A percentile compares a stretch with the other conserved stretches of the same genome.
phyloP scores from a whole-genome alignment of 306 rosid genomes.

The Quercus parvula region DNA sequence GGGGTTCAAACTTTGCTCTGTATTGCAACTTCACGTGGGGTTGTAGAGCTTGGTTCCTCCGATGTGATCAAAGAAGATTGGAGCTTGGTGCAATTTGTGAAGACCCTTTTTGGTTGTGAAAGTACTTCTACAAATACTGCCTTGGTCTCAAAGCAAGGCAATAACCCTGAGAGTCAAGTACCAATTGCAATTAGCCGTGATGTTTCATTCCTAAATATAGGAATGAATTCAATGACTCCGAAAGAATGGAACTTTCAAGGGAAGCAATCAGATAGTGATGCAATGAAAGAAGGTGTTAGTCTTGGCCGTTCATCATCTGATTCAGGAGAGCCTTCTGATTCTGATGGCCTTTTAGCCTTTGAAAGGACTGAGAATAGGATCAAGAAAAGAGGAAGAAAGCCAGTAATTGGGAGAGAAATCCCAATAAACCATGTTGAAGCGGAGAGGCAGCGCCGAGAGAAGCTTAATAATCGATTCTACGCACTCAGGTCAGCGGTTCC shows the following conservation, averaged over 20 bases:
- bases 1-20: conserved; percentile 44
- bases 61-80: conserved; percentile 27
- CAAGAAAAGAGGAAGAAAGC: conserved; percentile 19
- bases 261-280: not conserved
- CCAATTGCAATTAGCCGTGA: not conserved
- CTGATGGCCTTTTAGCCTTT: not conserved
- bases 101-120: conserved; percentile 22
- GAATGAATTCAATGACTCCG: not conserved
- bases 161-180: not conserved
- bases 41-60: conserved; percentile 42
- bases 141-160: not conserved
- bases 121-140: too few relatives aligned
- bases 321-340: conserved; percentile 22
- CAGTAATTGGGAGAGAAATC: not conserved
- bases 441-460: conserved; percentile 55
- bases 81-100: conserved; percentile 23
- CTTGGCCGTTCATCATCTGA: conserved; percentile 21
- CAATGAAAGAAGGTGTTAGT: not conserved
- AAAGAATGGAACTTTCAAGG: not conserved
- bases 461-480: conserved; percentile 58
- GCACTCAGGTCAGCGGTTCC: conserved; percentile 67
- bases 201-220: not conserved
- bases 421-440: conserved; percentile 59
- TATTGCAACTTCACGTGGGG: conserved; percentile 32
- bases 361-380: not conserved